Percentiles rank a stretch among this genome's conserved stretches.
Evolutionary conservation across 2,329 filamentous ascomycete genomes (phyloP).

Genomic region (Colletotrichum sojae): DNA sequence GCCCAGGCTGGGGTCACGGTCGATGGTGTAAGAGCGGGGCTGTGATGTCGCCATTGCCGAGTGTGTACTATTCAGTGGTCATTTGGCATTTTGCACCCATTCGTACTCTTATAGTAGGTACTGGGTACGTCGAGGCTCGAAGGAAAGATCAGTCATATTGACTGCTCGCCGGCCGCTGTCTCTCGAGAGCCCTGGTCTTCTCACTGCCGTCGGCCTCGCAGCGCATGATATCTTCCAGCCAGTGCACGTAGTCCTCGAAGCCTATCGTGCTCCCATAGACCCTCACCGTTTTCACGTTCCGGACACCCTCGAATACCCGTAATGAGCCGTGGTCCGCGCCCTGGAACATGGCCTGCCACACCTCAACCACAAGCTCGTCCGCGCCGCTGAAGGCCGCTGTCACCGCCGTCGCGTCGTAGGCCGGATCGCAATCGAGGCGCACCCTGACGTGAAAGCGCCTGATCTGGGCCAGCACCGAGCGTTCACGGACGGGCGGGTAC

Average conservation of each 20-base stretch:
- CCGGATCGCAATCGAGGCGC: slow-evolving; percentile 57
- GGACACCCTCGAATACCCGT: slow-evolving; percentile 57
- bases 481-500: slow-evolving; percentile 50
- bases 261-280: slow-evolving; percentile 56
- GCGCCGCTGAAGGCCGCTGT: slow-evolving; percentile 53
- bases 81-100: not conserved
- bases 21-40: slow-evolving; percentile 29
- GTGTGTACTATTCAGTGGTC: not conserved
- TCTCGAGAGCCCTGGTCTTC: too few species aligned
- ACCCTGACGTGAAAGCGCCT: slow-evolving; percentile 56
- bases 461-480: slow-evolving; percentile 50
- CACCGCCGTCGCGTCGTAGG: slow-evolving; percentile 49
- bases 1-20: not conserved
- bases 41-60: slow-evolving; percentile 28
- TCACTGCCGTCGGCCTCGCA: slow-evolving; percentile 17
- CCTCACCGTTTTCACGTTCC: slow-evolving; percentile 54
- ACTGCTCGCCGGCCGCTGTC: too few species aligned
- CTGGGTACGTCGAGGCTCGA: too few species aligned
- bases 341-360: slow-evolving; percentile 56
- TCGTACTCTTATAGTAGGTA: too few species aligned
- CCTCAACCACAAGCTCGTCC: slow-evolving; percentile 57
- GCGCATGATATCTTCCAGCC: slow-evolving; percentile 57
- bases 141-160: too few species aligned
- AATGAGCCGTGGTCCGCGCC: slow-evolving; percentile 55
- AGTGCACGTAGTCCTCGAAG: slow-evolving; percentile 58